Evolutionary conservation across 1,284 basidiomycete genomes (phyloP).

Genomic region (Tilletia setariae): DNA sequence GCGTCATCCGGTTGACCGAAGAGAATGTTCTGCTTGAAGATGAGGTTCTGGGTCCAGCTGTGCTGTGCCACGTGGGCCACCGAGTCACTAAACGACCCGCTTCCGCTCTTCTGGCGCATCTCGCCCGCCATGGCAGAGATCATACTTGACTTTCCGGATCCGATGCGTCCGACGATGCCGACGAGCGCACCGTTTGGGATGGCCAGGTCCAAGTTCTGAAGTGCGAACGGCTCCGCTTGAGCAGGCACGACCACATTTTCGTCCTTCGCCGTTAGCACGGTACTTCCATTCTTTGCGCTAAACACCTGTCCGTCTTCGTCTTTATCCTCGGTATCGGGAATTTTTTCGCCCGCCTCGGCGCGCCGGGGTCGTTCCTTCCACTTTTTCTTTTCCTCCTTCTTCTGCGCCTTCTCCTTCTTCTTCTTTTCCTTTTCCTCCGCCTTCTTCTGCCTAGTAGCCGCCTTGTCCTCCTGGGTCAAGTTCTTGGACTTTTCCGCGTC

Average conservation of each 20-base stretch:
- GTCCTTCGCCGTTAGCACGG: neutral
- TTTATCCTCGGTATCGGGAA: constrained; percentile 23
- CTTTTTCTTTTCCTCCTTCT: constrained; percentile 17
- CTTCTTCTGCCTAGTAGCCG: constrained; percentile 32
- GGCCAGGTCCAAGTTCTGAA: constrained; percentile 58
- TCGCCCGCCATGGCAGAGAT: constrained; percentile 24
- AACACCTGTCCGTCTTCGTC: constrained; percentile 12
- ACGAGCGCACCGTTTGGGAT: constrained; percentile 71
- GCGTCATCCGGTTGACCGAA: constrained; percentile 21
- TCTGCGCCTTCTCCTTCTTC: constrained; percentile 25
- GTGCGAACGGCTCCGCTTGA: constrained; percentile 21
- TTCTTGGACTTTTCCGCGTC: constrained; percentile 48
- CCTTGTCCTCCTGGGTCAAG: constrained; percentile 31
- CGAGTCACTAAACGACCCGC: constrained; percentile 17
- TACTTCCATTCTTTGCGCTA: neutral
- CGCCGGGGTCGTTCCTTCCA: constrained; percentile 22
- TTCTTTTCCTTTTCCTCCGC: constrained; percentile 51
- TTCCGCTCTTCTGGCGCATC: constrained; percentile 22
- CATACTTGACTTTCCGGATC: constrained; percentile 54
- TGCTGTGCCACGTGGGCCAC: constrained; percentile 57
- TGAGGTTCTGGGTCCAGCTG: constrained; percentile 14
- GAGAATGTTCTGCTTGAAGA: constrained; percentile 24
- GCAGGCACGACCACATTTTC: neutral
- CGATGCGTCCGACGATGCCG: constrained; percentile 73
- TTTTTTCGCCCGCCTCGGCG: constrained; percentile 21